Evolutionary conservation across 176 grass and related monocot species (phyloP).

Genomic region (Aegilops tauschii): DNA sequence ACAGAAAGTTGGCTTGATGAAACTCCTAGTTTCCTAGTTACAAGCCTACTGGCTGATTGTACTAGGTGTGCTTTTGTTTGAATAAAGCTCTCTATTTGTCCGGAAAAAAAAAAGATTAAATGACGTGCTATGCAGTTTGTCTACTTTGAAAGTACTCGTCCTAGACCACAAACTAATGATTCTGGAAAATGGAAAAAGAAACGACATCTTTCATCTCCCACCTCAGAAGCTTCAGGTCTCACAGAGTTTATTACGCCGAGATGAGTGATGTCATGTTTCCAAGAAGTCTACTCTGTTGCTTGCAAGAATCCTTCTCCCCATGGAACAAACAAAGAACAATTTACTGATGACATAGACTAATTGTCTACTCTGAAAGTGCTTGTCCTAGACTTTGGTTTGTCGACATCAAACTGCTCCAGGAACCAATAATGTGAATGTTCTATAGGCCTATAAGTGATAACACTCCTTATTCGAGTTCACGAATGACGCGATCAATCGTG

Average conservation of each 20-base stretch:
- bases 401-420: not conserved
- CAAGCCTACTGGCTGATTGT: no score
- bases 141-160: not conserved
- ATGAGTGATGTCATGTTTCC: not conserved
- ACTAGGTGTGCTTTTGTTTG: no score
- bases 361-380: not conserved
- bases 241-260: not conserved
- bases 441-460: not conserved
- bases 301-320: conserved; percentile 20
- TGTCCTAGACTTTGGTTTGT: not conserved
- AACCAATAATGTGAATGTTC: not conserved
- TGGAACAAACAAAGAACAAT: not conserved
- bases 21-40: no score
- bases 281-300: conserved; percentile 29
- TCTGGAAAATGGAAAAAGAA: not conserved
- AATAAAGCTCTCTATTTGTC: no score
- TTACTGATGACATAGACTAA: not conserved
- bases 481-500: not conserved
- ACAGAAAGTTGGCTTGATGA: no score
- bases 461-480: not conserved
- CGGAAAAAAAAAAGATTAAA: not conserved
- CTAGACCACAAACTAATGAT: not conserved
- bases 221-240: not conserved
- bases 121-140: not conserved
- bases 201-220: not conserved